Evolutionary conservation across 1,139 yeast species (phyloP).

Genomic region (Candida pseudocylindracea): DNA sequence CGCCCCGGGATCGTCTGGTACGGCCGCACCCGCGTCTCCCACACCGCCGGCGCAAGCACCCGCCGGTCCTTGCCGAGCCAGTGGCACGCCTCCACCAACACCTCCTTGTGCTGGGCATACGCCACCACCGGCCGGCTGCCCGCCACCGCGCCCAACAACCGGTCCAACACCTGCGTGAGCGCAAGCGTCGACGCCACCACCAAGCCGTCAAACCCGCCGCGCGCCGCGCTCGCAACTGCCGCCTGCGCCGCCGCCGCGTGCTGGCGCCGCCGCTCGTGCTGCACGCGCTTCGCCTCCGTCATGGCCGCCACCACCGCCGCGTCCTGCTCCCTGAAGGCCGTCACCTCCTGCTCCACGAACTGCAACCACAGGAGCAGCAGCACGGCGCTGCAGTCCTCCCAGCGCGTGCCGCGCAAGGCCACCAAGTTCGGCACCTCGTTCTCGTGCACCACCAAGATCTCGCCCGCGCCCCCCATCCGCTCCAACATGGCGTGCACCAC

Average conservation of each 20-base stretch:
- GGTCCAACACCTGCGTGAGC: slow-evolving; percentile 40
- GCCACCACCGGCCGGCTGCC: slow-evolving; percentile 80
- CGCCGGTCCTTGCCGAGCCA: slow-evolving; percentile 39
- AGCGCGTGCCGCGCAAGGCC: slow-evolving; percentile 44
- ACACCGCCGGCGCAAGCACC: slow-evolving; percentile 62
- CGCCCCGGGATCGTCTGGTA: slow-evolving; percentile 90
- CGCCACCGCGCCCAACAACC: slow-evolving; percentile 40
- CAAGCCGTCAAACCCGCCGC: slow-evolving; percentile 53
- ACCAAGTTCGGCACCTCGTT: slow-evolving; percentile 79
- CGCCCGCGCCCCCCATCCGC: slow-evolving; percentile 65
- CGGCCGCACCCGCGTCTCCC: slow-evolving; percentile 65
- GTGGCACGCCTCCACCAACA: slow-evolving; percentile 52
- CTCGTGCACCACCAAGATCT: slow-evolving; percentile 62
- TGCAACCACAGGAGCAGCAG: slow-evolving; percentile 63
- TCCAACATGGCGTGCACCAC: slow-evolving; percentile 70
- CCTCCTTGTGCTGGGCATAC: slow-evolving; percentile 65
- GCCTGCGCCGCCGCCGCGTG: slow-evolving; percentile 32
- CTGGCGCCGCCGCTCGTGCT: slow-evolving; percentile 42
- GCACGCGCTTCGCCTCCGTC: slow-evolving; percentile 38
- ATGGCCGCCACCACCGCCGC: slow-evolving; percentile 30
- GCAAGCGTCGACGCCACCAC: slow-evolving; percentile 54
- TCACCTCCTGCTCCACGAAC: slow-evolving; percentile 43
- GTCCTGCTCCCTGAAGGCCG: slow-evolving; percentile 24
- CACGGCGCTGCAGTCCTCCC: slow-evolving; percentile 31
- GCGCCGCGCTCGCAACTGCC: slow-evolving; percentile 24